Evolutionary conservation across 331 rosid species (phyloP).

Genomic region (Rhamnella rubrinervis): DNA sequence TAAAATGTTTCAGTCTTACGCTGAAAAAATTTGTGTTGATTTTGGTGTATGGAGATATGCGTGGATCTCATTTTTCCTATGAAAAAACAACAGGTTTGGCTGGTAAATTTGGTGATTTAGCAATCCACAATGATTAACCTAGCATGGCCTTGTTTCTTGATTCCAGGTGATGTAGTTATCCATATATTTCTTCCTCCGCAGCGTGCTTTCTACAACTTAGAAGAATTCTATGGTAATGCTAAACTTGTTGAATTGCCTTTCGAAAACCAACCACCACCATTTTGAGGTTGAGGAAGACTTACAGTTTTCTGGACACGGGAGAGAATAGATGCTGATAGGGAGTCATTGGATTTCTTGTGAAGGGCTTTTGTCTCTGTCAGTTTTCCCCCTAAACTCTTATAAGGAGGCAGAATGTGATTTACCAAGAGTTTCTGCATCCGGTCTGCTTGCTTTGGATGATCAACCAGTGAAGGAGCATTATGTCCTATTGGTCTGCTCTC

Average conservation of each 20-base stretch:
- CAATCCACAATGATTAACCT: background rate
- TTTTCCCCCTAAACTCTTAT: background rate
- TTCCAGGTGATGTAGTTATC: conserved; percentile 87
- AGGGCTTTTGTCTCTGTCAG: conserved; percentile 15
- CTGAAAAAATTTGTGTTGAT: background rate
- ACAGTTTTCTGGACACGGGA: background rate
- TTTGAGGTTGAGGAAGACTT: conserved; percentile 39
- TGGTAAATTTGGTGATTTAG: background rate
- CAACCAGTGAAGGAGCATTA: background rate
- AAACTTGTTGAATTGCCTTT: conserved; percentile 72
- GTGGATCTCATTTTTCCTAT: background rate
- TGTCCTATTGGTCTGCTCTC: background rate
- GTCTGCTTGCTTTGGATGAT: background rate
- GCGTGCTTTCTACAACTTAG: conserved; percentile 88
- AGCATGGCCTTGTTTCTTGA: conserved; percentile 9
- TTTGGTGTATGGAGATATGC: background rate
- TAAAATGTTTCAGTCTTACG: background rate
- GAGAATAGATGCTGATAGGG: conserved; percentile 9
- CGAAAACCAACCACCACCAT: conserved; percentile 75
- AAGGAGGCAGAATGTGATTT: background rate
- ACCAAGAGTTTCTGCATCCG: background rate
- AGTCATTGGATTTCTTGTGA: conserved; percentile 26
- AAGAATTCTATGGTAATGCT: conserved; percentile 88
- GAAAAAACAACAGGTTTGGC: background rate
- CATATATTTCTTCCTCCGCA: conserved; percentile 93